phyloP scores from a whole-genome alignment of 345 rosid genomes.

The Stellera chamaejasme region DNA sequence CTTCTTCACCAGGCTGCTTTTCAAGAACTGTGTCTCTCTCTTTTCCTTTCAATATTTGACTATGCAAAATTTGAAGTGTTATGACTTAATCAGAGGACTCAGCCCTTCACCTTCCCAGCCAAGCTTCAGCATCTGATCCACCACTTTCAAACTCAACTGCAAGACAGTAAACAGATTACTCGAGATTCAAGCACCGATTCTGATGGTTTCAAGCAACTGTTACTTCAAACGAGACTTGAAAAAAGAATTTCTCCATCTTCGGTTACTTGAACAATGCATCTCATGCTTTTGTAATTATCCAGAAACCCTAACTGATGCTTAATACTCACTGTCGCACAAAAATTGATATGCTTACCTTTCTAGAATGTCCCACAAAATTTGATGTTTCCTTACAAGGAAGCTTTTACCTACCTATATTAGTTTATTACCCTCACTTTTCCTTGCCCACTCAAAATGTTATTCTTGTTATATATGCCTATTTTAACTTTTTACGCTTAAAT shows the following conservation, averaged over 20 bases:
- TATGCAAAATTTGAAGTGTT: not conserved
- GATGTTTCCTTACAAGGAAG: too few species aligned
- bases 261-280: not conserved
- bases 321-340: too few species aligned
- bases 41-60: too few species aligned
- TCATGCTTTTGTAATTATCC: not conserved
- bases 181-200: not conserved
- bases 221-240: not conserved
- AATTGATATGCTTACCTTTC: too few species aligned
- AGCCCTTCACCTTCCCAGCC: constrained; percentile 96
- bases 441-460: too few species aligned
- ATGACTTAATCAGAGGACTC: constrained; percentile 48
- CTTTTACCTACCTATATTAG: too few species aligned
- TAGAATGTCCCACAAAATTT: too few species aligned
- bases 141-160: constrained; percentile 89
- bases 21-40: too few species aligned
- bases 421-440: too few species aligned
- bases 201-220: too few species aligned
- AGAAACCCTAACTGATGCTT: not conserved
- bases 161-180: constrained; percentile 7
- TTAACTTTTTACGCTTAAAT: too few species aligned
- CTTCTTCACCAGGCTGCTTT: not conserved
- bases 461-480: too few species aligned
- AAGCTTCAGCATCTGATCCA: constrained; percentile 94
- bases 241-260: not conserved